Base-by-base conservation (phyloP, 257 asterid genomes). In the Mitragyna speciosa region DNA sequence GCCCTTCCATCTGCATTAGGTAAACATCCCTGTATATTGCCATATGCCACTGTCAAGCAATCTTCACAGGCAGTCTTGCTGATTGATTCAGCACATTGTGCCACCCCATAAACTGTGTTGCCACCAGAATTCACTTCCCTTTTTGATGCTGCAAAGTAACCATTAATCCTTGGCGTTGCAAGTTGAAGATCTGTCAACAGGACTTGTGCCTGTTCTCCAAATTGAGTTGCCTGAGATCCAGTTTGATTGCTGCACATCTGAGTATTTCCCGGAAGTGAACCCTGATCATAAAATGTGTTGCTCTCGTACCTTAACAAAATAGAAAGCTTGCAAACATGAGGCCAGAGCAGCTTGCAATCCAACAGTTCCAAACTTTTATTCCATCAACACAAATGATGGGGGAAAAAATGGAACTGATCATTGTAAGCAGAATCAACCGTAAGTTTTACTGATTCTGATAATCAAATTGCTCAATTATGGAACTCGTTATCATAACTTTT, bases 21-120 rank as follows among this genome's bases (percentile, higher is more conserved):
- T 76, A 93, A 83, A 87, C 98, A 94, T 12, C 91, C 86, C 12
- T 85, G 80, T 83, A 94, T 87, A 84, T 93, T 90, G n/a, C 84
- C 75, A 30, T 72, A 76, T 0, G 95, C 97, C n/a, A 89, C 93
- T 3, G 89, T 85, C 77, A 94, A 49, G 90, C 98, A 94, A 75
- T 88, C 96, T 71, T 69, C 87, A 84, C 95, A 94, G 39, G 96
- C 97, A 17, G 36, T 85, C 51, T 73, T 83, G 48, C 77, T 81
- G 69, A 90, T 69, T 15, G 96, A 88, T 84, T 90, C 90, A 56
- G 91, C 97, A 75, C 98, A 92, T 79, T 94, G 98, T 30, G 97
- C 97, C 59, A 89, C 81, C 3, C 85, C 96, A 11, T 90, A 90
- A 30, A 89, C 47, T 4, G 89, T 81, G 31, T 65, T 80, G 3